phyloP scores from a whole-genome alignment of 2,329 filamentous ascomycete species.

The Microcyclosporella mali region DNA sequence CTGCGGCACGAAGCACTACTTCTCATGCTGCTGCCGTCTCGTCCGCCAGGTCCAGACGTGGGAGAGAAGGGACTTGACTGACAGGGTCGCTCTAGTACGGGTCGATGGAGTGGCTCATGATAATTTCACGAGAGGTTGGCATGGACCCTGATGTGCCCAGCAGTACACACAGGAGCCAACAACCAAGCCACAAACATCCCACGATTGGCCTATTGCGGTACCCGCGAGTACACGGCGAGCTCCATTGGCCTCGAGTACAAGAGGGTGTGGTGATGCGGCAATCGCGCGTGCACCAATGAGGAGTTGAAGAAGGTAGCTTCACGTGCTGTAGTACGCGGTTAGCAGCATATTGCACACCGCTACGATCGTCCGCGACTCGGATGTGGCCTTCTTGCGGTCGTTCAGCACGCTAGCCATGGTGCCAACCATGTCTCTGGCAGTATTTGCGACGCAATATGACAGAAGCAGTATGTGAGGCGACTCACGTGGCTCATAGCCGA shows the following conservation, averaged over 20 bases:
- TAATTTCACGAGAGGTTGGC: no score
- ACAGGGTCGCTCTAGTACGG: no score
- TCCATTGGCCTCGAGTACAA: conserved; percentile 3
- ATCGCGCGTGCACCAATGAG: conserved; percentile 2
- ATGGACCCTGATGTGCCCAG: no score
- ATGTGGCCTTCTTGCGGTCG: not conserved
- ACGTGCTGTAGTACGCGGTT: conserved; percentile 1
- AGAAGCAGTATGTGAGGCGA: no score
- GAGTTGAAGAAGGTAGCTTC: not conserved
- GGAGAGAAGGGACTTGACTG: no score
- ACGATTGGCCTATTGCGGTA: no score
- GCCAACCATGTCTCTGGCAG: no score
- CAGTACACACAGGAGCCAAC: no score
- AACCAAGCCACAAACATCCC: no score
- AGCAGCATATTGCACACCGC: conserved; percentile 4
- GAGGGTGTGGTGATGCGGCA: conserved; percentile 3
- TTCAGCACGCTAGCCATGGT: not conserved
- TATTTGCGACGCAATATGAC: no score
- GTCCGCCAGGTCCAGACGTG: not conserved
- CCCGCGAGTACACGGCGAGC: not conserved
- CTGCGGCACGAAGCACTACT: not conserved
- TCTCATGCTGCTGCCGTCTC: not conserved
- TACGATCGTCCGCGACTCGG: not conserved
- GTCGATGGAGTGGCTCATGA: no score
- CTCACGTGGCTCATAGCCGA: no score